Evolutionary conservation across 306 rosid genomes (phyloP).

Genomic region (Mimosa bimucronata): DNA sequence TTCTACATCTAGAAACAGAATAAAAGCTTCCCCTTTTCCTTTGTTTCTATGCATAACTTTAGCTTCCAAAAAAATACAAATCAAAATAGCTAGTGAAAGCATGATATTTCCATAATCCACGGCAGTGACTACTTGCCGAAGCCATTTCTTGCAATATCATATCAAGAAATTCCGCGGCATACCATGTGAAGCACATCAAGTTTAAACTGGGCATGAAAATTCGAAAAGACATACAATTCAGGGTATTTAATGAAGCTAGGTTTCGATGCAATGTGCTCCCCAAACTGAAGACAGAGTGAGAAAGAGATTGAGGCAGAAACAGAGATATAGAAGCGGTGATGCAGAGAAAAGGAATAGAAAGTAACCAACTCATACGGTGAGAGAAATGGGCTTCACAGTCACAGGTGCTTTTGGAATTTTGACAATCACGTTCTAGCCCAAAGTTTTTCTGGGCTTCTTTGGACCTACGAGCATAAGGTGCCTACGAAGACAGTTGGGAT

Average conservation of each 20-base stretch:
- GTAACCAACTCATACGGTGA: not conserved
- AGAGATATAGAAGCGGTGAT: not conserved
- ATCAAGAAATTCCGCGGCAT: not conserved
- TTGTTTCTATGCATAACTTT: not conserved
- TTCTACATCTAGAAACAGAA: not conserved
- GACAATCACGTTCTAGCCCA: no score
- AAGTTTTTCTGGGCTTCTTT: no score
- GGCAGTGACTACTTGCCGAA: not conserved
- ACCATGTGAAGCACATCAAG: not conserved
- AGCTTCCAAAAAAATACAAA: not conserved
- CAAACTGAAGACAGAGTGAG: not conserved
- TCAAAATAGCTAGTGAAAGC: not conserved
- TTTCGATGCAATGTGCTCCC: not conserved
- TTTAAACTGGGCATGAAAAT: not conserved
- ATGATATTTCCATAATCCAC: not conserved
- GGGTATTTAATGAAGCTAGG: not conserved
- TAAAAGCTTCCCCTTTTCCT: constrained; percentile 1
- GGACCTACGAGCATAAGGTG: no score
- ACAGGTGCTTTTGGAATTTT: no score
- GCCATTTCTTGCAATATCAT: not conserved
- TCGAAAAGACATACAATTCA: not conserved
- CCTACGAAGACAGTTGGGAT: no score
- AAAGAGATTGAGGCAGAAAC: not conserved
- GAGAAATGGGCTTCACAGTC: not conserved
- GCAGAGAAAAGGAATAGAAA: not conserved